Base-by-base conservation (phyloP, 2,329 filamentous ascomycete genomes). In the Fusarium sulawesiense region DNA sequence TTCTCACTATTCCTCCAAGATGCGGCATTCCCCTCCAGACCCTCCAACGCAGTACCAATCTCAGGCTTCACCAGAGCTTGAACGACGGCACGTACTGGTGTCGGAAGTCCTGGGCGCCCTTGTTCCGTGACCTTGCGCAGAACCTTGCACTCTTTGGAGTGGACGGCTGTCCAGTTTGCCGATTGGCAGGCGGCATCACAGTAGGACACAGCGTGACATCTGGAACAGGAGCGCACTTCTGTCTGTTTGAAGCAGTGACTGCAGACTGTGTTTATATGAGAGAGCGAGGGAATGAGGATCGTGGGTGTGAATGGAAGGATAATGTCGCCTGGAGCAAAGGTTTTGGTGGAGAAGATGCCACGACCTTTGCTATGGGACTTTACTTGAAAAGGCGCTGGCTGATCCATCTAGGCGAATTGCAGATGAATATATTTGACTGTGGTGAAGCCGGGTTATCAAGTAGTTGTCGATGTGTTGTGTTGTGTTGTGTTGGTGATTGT, bases 91-190 rank as follows among this genome's bases (percentile, higher is more conserved):
- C 88, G 80, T 25, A 88, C 84, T 0, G 86, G 83, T 2, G 88
- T 89, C 2, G 88, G 88, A 59, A 89, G 58, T 7, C 68, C 70
- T 71, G 74, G 60, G 40, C 65, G 47, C 63, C 71, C 67, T 65
- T 76, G 57, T 27, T 72, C 65, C 42, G 71, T 71, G 9, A 78
- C 74, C 46, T 76, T 74, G 47, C 74, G 76, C 21, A 83, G 78
- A 21, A 84, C 80, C 49, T 79, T 81, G 80, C 88, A 91, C 79
- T 91, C 88, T 47, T 77, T 78, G 71, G 83, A 81, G 78, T 91
- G 88, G 42, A 82, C 79, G 3, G 76, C 75, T 10, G 76, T 76
- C 88, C 88, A 90, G 74, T 86, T 83, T 4, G 82, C 78, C 25
- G 79, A 79, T 78, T 91, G 88, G 77, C 88, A 91, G 7, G 75